Conservation (phyloP, 371 early-diverging fungal species). For the Syncephalastrum sp. region DNA sequence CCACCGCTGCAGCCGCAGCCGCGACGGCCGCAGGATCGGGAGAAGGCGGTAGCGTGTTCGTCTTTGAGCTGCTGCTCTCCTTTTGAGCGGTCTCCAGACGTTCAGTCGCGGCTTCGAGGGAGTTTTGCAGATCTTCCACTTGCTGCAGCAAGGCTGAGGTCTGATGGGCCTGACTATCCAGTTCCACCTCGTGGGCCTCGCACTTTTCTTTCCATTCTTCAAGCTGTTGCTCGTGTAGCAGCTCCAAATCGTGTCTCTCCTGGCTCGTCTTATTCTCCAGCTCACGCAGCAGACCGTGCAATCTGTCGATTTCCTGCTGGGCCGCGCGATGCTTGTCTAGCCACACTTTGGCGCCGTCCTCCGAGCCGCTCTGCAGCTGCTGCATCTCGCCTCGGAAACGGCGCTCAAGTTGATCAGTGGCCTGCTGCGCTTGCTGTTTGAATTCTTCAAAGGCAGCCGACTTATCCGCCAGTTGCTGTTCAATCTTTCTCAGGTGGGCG, state of each 20-base stretch:
- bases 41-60: background rate
- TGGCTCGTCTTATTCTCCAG: constrained; percentile 6
- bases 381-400: constrained; percentile 42
- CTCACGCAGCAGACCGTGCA: constrained; percentile 19
- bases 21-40: background rate
- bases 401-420: constrained; percentile 28
- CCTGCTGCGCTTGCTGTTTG: constrained; percentile 23
- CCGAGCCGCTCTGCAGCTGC: constrained; percentile 35
- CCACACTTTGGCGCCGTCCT: constrained; percentile 46
- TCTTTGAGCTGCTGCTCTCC: constrained; percentile 3
- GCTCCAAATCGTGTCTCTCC: constrained; percentile 2
- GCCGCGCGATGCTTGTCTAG: constrained; percentile 35
- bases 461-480: constrained; percentile 25
- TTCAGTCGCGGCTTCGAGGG: constrained; percentile 37
- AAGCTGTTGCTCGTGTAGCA: constrained; percentile 7
- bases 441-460: constrained; percentile 24
- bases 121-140: constrained; percentile 37
- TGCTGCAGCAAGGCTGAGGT: constrained; percentile 27
- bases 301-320: constrained; percentile 31
- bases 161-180: constrained; percentile 26
- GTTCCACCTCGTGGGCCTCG: constrained; percentile 18
- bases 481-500: constrained; percentile 27
- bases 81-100: constrained; percentile 30
- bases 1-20: background rate
- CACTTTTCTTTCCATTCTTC: constrained; percentile 19